Evolutionary conservation across 108 stramenopile species (phyloP).

Genomic region (Chaetoceros tenuissimus): DNA sequence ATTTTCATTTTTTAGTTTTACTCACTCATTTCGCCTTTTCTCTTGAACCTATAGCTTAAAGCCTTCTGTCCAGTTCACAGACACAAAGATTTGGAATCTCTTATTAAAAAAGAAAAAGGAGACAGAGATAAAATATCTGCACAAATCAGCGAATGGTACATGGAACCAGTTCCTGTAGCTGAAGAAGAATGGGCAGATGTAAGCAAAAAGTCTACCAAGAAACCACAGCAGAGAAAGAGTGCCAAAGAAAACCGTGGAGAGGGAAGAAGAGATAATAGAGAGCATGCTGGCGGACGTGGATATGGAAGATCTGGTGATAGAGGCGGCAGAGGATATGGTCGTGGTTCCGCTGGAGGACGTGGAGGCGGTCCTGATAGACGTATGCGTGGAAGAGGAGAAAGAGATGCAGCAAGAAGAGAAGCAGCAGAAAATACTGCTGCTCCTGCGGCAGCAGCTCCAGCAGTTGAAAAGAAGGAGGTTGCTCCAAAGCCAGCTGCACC

Average conservation of each 20-base stretch:
- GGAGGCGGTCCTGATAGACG: slow-evolving; percentile 16
- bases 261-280: slow-evolving; percentile 1
- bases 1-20: too few relatives aligned
- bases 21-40: too few relatives aligned
- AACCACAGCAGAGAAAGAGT: slow-evolving; percentile 6
- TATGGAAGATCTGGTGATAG: slow-evolving; percentile 14
- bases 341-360: slow-evolving; percentile 24
- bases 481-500: slow-evolving; percentile 15
- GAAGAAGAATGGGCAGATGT: slow-evolving; percentile 72
- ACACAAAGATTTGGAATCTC: slow-evolving; percentile 66
- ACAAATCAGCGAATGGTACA: slow-evolving; percentile 75
- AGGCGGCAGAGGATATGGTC: slow-evolving; percentile 22
- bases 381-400: slow-evolving; percentile 11
- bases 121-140: slow-evolving; percentile 66
- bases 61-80: slow-evolving; percentile 70
- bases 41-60: slow-evolving; percentile 40
- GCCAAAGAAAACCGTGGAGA: slow-evolving; percentile 3
- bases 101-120: slow-evolving; percentile 71
- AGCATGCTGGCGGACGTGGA: slow-evolving; percentile 26
- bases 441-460: not conserved
- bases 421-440: not conserved
- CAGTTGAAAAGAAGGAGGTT: not conserved
- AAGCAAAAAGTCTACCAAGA: slow-evolving; percentile 45
- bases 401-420: slow-evolving; percentile 2
- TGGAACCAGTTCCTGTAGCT: slow-evolving; percentile 49